A percentile compares a stretch with the other conserved stretches of the same genome.
Conservation (phyloP, 208 protist species). For the Leishmania braziliensis region DNA sequence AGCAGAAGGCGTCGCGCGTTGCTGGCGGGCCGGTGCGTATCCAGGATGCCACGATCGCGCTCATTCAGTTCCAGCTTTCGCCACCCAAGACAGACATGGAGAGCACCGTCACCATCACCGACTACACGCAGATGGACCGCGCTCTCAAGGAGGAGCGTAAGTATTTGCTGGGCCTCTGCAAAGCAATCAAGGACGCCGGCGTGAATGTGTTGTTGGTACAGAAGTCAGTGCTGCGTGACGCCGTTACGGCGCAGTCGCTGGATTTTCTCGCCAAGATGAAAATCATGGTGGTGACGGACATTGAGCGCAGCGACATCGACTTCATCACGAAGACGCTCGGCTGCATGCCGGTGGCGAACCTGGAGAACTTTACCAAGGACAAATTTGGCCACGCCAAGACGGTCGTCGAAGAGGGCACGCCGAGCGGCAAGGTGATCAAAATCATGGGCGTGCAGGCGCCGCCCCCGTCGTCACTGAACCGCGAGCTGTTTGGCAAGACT, state of each 20-base stretch:
- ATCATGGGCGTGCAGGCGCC: slow-evolving; percentile 92
- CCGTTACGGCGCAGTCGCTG: slow-evolving; percentile 97
- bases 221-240: slow-evolving; percentile 99
- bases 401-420: slow-evolving; percentile 93
- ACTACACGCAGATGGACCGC: slow-evolving; percentile 98
- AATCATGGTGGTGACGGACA: slow-evolving; percentile 99
- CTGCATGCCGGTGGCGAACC: slow-evolving; percentile 96
- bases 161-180: slow-evolving; percentile 98
- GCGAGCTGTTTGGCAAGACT: slow-evolving; percentile 89
- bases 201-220: slow-evolving; percentile 99
- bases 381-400: slow-evolving; percentile 96
- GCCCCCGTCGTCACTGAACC: slow-evolving; percentile 45
- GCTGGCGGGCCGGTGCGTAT: slow-evolving; percentile 93
- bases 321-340: slow-evolving; percentile 98
- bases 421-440: slow-evolving; percentile 94
- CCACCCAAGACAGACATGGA: slow-evolving; percentile 99
- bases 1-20: slow-evolving; percentile 90
- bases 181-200: slow-evolving; percentile 97
- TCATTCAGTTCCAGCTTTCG: slow-evolving; percentile 99
- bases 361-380: slow-evolving; percentile 96
- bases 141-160: slow-evolving; percentile 98
- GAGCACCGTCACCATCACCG: slow-evolving; percentile 95
- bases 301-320: slow-evolving; percentile 99
- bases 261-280: slow-evolving; percentile 99
- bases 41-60: slow-evolving; percentile 98